These are phyloP conservation scores for Gamarada debralockiae DNA, from an alignment of 495 filamentous ascomycete genomes.

Conservation along the genomic window DNA sequence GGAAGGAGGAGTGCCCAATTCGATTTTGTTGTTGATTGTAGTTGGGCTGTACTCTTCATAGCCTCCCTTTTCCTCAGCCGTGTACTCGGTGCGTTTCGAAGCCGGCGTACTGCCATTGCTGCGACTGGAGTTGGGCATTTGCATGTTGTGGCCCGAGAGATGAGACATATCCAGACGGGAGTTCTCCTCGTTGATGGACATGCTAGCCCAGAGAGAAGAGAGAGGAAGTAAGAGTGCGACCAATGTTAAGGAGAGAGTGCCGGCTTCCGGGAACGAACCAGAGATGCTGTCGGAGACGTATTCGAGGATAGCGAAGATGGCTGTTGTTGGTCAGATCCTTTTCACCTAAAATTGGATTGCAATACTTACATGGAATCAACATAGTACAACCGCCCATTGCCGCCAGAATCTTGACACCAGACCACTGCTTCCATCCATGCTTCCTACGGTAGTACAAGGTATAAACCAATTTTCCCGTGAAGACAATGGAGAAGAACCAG, in stretches of 20 bases:
- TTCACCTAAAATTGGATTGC: slow-evolving; percentile 1
- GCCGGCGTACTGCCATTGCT: neutral
- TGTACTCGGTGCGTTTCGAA: neutral
- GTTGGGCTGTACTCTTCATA: neutral
- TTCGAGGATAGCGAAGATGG: slow-evolving; percentile 66
- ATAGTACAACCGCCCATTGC: slow-evolving; percentile 76
- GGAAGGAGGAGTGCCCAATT: no score
- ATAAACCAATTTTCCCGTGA: slow-evolving; percentile 64
- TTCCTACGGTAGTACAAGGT: slow-evolving; percentile 53
- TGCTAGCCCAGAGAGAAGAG: slow-evolving; percentile 71
- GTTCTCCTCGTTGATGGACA: neutral
- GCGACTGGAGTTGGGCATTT: neutral
- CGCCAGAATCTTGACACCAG: slow-evolving; percentile 67
- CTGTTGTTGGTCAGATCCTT: slow-evolving; percentile 34
- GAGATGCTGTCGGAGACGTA: slow-evolving; percentile 31
- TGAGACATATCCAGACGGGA: slow-evolving; percentile 4
- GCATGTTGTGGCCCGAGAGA: neutral
- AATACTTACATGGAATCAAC: slow-evolving; percentile 66
- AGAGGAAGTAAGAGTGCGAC: slow-evolving; percentile 75
- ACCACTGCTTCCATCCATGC: slow-evolving; percentile 56
- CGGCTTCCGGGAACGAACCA: slow-evolving; percentile 50
- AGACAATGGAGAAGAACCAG: slow-evolving; percentile 71
- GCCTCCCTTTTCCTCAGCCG: slow-evolving; percentile 3
- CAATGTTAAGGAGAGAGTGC: slow-evolving; percentile 58
- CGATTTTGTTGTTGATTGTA: neutral